Conservation (phyloP, 2,329 filamentous ascomycete genomes). For the Epichloe uncinata region DNA sequence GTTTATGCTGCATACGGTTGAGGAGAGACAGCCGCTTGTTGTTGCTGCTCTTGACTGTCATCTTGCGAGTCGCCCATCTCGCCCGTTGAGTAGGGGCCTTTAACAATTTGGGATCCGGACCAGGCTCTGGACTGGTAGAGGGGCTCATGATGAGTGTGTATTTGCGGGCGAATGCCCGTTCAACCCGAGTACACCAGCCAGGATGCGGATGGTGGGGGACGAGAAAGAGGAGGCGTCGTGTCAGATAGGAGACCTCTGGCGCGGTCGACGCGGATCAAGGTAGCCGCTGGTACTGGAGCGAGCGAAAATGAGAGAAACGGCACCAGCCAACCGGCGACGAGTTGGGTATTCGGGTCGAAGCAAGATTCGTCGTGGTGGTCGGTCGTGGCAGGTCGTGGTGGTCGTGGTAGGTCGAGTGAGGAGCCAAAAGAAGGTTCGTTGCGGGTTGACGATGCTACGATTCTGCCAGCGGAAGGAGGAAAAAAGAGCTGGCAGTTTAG, state of each 20-base stretch:
- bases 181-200: constrained; percentile 24
- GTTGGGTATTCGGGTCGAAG: neutral
- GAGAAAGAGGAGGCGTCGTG: neutral
- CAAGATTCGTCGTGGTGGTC: neutral
- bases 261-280: constrained; percentile 4
- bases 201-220: constrained; percentile 12
- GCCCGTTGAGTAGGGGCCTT: constrained; percentile 52
- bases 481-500: neutral
- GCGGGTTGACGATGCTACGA: neutral
- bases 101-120: constrained; percentile 10
- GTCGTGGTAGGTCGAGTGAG: neutral
- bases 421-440: neutral
- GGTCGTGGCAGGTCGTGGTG: neutral
- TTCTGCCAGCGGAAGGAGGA: neutral
- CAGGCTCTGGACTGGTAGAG: constrained; percentile 15
- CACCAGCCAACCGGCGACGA: neutral
- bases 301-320: neutral
- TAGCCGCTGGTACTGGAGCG: neutral
- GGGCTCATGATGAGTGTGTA: constrained; percentile 21
- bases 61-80: constrained; percentile 92
- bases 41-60: constrained; percentile 59
- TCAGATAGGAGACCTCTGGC: neutral
- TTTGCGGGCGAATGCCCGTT: constrained; percentile 26
- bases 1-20: constrained; percentile 56
- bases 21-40: constrained; percentile 75